Conservation (phyloP, 805 yeast species). For the Kodamaea restingae region DNA sequence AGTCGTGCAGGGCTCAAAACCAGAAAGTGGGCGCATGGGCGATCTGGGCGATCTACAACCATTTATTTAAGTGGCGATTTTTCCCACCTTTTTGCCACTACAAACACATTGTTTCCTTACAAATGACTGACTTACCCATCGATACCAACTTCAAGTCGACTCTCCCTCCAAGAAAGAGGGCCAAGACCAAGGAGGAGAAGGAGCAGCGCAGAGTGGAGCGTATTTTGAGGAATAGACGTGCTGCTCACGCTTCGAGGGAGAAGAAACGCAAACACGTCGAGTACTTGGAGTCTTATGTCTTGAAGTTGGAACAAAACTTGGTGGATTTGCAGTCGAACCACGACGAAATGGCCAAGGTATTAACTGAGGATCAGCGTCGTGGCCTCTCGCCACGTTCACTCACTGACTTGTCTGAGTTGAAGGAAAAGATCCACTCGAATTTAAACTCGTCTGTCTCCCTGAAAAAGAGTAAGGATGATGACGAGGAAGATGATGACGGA, state of each 20-base stretch:
- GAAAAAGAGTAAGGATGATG: conserved; percentile 10
- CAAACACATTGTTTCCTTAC: conserved; percentile 2
- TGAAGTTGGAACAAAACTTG: conserved; percentile 37
- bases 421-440: conserved; percentile 25
- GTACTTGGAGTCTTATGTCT: conserved; percentile 63
- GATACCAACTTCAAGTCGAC: conserved; percentile 35
- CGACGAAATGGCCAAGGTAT: conserved; percentile 14
- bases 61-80: conserved; percentile 4
- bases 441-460: conserved; percentile 13
- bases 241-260: conserved; percentile 96
- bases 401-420: conserved; percentile 21
- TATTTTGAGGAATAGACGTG: conserved; percentile 87
- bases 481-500: conserved; percentile 12
- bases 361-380: conserved; percentile 11
- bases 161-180: conserved; percentile 93
- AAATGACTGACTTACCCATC: conserved; percentile 10
- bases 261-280: conserved; percentile 92
- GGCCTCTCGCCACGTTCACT: conserved; percentile 8
- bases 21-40: conserved; percentile 5
- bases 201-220: conserved; percentile 95
- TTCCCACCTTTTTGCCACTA: background rate
- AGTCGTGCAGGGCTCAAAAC: conserved; percentile 4
- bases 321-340: conserved; percentile 23
- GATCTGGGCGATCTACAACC: background rate
- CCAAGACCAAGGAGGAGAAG: conserved; percentile 93